These are phyloP conservation scores for Arabis alpina DNA, from an alignment of 345 rosid genomes.

Conservation along the genomic window DNA sequence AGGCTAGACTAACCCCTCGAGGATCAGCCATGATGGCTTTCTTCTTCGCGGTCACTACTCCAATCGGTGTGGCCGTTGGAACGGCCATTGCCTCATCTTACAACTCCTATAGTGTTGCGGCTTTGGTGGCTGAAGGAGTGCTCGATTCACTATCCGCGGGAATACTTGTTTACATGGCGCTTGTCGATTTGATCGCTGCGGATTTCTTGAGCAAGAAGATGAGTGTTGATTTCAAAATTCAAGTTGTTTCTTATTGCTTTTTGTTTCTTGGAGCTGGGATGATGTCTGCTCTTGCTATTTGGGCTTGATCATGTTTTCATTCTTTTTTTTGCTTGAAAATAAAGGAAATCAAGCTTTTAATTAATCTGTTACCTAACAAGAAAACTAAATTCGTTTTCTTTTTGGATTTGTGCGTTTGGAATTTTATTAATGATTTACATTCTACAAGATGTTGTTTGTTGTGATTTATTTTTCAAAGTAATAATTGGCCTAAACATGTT, in stretches of 20 bases:
- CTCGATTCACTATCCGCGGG: constrained; percentile 88
- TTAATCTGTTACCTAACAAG: not conserved
- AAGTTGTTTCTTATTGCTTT: constrained; percentile 65
- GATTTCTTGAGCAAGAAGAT: constrained; percentile 88
- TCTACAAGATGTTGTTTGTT: not conserved
- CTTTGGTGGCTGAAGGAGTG: constrained; percentile 74
- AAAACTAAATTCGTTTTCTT: not conserved
- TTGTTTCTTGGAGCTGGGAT: constrained; percentile 92
- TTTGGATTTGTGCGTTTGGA: not conserved
- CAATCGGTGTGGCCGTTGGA: constrained; percentile 73
- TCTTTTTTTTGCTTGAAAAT: not conserved
- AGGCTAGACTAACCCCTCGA: constrained; percentile 62
- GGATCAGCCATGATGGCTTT: constrained; percentile 71
- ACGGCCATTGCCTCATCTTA: constrained; percentile 63
- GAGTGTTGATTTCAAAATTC: constrained; percentile 87
- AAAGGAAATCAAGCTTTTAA: not conserved
- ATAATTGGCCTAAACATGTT: not conserved
- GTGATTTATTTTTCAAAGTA: constrained; percentile 5
- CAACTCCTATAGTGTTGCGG: constrained; percentile 61
- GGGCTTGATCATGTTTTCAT: constrained; percentile 52
- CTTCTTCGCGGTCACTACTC: constrained; percentile 80
- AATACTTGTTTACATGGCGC: constrained; percentile 90
- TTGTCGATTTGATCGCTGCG: constrained; percentile 89
- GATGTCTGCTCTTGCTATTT: constrained; percentile 86
- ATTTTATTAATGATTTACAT: not conserved